Base-by-base conservation (phyloP, 2,329 filamentous ascomycete genomes). In the Pseudogymnoascus sp. region DNA sequence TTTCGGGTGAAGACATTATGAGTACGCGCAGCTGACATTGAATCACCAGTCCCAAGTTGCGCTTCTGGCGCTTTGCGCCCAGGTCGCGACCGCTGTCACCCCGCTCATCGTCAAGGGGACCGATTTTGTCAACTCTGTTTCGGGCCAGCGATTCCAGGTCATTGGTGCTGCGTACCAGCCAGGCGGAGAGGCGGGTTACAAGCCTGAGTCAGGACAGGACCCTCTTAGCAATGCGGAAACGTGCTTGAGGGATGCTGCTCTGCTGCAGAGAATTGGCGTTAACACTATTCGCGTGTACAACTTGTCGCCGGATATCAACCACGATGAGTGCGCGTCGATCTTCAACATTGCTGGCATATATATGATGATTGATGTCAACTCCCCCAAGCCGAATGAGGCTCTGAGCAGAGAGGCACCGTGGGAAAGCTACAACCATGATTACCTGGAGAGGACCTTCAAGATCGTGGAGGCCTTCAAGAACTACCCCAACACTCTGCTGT, bases 221-320 rank as follows among this genome's bases (percentile, higher is more conserved):
- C 84, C 86, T 34, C 78, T 89, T 36, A 87, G 83, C 70, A 74
- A 88, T 71, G 77, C 76, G 62, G 78, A 81, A 59, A 75, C 79
- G 64, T 89, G 86, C 75, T 75, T 84, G 70, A 82, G 86, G 66
- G 86, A 88, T 79, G 85, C 84, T 50, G 84, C 85, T 34, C 78
- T 88, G 64, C 83, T 88, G 79, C 85, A 89, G 77, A 76, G 79
- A 62, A 78, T 88, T 62, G 84, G 86, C 66, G 78, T 88, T 73
- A 89, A 89, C 77, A 79, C 86, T 66, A 85, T 89, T 70, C 86
- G 86, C 60, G 84, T 88, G n/a, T 89, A 88, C 78, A 88, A 88
- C 77, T 74, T 88, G 66, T 81, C 86, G 73, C 86, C 85, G 31
- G 74, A 86, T 70, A 74, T 87, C 66, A 87, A 88, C 78, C 86